Percentiles rank a stretch among this genome's conserved stretches.
Evolutionary conservation across 768 basidiomycete genomes (phyloP).

Genomic region (Russula brevipes): DNA sequence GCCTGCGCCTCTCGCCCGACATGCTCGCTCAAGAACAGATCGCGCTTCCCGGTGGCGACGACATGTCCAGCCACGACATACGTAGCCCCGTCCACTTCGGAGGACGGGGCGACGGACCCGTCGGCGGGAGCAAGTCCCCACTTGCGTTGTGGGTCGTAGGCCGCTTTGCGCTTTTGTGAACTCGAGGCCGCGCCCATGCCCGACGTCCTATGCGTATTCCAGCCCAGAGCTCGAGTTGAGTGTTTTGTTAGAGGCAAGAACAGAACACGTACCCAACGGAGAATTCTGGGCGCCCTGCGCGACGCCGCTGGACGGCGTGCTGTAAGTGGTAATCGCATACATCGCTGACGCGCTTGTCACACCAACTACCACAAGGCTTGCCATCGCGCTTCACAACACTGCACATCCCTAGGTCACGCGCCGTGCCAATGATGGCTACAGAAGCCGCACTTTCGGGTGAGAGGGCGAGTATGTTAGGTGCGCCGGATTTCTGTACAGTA

Average conservation of each 20-base stretch:
- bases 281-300: constrained; percentile 83
- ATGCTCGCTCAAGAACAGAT: constrained; percentile 59
- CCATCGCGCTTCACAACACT: constrained; percentile 72
- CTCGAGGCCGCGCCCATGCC: constrained; percentile 46
- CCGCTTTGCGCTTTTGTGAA: constrained; percentile 36
- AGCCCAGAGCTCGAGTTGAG: neutral
- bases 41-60: constrained; percentile 43
- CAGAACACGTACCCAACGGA: constrained; percentile 60
- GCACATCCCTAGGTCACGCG: constrained; percentile 85
- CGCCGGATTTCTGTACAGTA: constrained; percentile 49
- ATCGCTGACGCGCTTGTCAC: constrained; percentile 79
- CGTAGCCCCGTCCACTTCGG: constrained; percentile 44
- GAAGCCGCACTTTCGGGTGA: constrained; percentile 79
- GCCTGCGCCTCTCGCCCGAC: constrained; percentile 79
- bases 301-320: constrained; percentile 64
- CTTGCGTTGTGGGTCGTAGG: constrained; percentile 64
- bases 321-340: constrained; percentile 93
- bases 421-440: constrained; percentile 80
- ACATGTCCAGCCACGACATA: constrained; percentile 82
- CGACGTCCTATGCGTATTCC: constrained; percentile 51
- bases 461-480: constrained; percentile 73
- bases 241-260: neutral
- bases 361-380: constrained; percentile 80
- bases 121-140: constrained; percentile 67
- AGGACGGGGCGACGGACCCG: constrained; percentile 23